These are phyloP conservation scores for Metschnikowia hibisci DNA, from an alignment of 805 yeast species.

Conservation along the genomic window DNA sequence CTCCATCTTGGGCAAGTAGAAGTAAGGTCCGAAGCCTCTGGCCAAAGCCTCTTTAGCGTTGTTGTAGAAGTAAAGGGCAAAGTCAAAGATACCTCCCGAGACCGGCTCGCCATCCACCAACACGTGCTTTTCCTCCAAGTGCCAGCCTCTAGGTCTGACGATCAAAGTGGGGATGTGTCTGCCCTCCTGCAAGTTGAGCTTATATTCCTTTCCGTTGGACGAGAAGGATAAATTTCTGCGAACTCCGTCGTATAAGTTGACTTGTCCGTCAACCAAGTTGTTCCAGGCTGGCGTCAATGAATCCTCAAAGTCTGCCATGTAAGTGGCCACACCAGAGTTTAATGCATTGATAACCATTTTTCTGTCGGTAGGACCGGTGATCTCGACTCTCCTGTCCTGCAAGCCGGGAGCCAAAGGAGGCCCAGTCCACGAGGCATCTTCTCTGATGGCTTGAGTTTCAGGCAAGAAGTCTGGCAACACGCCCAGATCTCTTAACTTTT, in stretches of 20 bases:
- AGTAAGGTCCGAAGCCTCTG: conserved; percentile 75
- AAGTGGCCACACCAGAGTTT: conserved; percentile 73
- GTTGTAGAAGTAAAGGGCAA: conserved; percentile 73
- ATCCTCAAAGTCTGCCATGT: conserved; percentile 86
- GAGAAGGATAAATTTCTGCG: conserved; percentile 53
- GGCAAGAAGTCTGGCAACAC: conserved; percentile 58
- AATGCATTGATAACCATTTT: conserved; percentile 81
- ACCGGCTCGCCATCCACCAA: conserved; percentile 72
- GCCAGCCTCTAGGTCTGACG: conserved; percentile 90
- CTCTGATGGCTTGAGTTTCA: conserved; percentile 66
- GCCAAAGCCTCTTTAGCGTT: conserved; percentile 60
- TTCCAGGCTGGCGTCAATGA: conserved; percentile 82
- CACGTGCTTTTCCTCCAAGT: conserved; percentile 70
- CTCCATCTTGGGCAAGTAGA: conserved; percentile 82
- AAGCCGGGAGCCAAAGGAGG: conserved; percentile 69
- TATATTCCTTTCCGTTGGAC: conserved; percentile 43
- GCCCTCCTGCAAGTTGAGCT: conserved; percentile 43
- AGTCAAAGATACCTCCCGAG: conserved; percentile 73
- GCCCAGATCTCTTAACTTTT: conserved; percentile 60
- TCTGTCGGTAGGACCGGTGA: conserved; percentile 83
- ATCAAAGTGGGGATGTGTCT: conserved; percentile 71
- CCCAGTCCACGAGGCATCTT: conserved; percentile 74
- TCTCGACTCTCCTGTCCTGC: conserved; percentile 72
- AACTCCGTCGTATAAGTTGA: conserved; percentile 70
- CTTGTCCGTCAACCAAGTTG: conserved; percentile 77